These are phyloP conservation scores for Aquilaria yunnanensis DNA, from an alignment of 345 rosid species.

Conservation along the genomic window DNA sequence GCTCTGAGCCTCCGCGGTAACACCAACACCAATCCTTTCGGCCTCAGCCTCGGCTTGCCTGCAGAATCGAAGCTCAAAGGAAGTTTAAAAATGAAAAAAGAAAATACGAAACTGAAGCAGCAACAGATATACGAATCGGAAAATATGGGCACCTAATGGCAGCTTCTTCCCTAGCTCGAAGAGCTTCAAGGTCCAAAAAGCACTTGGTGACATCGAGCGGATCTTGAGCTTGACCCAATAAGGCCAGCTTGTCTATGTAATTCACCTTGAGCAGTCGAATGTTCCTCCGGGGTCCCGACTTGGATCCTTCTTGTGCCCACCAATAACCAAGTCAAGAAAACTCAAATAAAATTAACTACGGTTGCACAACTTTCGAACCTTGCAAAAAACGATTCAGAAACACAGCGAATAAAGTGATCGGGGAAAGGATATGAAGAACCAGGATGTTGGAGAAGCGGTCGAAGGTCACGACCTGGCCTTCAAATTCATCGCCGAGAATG, in stretches of 20 bases:
- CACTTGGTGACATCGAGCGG: constrained; percentile 67
- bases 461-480: constrained; percentile 83
- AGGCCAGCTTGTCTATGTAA: constrained; percentile 59
- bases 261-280: constrained; percentile 71
- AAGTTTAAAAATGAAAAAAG: not conserved
- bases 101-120: not conserved
- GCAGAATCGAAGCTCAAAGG: constrained; percentile 17
- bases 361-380: not conserved
- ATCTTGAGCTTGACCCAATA: constrained; percentile 71
- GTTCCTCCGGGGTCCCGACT: constrained; percentile 42
- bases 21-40: constrained; percentile 91
- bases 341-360: not conserved
- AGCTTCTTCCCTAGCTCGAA: constrained; percentile 71
- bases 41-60: constrained; percentile 91
- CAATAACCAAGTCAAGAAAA: constrained; percentile 30
- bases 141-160: constrained; percentile 54
- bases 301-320: constrained; percentile 61
- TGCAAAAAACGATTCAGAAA: not conserved
- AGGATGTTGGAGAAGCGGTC: constrained; percentile 91
- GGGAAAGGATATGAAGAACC: constrained; percentile 83
- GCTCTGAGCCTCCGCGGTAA: constrained; percentile 78
- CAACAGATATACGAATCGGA: not conserved
- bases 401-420: not conserved
- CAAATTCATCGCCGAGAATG: constrained; percentile 87
- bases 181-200: constrained; percentile 48